Evolutionary conservation across 768 basidiomycete species (phyloP), one percentile per base, ranked within the genome.

Genomic region (Auricularia sp.): DNA sequence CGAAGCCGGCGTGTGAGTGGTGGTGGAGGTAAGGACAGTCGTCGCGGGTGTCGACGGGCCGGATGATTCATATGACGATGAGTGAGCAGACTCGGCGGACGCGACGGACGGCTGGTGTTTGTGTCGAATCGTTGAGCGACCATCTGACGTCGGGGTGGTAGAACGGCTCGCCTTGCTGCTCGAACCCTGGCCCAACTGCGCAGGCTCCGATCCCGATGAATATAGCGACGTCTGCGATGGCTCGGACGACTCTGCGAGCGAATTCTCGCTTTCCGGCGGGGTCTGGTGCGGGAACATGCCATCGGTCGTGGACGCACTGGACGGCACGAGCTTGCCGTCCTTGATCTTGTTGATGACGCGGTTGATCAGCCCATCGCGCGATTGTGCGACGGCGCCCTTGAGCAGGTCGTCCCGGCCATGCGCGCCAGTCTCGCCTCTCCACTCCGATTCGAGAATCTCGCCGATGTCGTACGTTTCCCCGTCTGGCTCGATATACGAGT

Each of bases 381-480:
- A 79, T 29, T 79, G 83, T 67, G 81, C 61, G 21, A 84, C 77
- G 5, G 87, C 85, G 21, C 85, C 85, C 70, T 89, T 85, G 44
- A 93, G 74, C 23, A 92, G 76, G 69, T 92, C 90, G 47, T 78
- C 79, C 71, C 81, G 79, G 36, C 47, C 8, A 18, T 21, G 60
- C 44, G 35, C 58, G 39, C 64, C 66, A 60, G 51, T 18, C 43
- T 73, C 74, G 34, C 71, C 84, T n/a, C 83, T 78, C 81, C 90
- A 89, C 69, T 96, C 96, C 74, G 91, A 85, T 71, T 94, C 92
- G 58, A 98, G 83, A 61, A 97, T 87, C 67, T 96, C 89, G 70
- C 91, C 93, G 72, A 98, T 93, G 73, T 98, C 96, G 70, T 87
- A 90, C 0, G 88, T 88, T 75, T 91, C 91, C 1, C 94, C 96